phyloP scores from a whole-genome alignment of 208 protist species.

The Leptomonas seymouri region DNA sequence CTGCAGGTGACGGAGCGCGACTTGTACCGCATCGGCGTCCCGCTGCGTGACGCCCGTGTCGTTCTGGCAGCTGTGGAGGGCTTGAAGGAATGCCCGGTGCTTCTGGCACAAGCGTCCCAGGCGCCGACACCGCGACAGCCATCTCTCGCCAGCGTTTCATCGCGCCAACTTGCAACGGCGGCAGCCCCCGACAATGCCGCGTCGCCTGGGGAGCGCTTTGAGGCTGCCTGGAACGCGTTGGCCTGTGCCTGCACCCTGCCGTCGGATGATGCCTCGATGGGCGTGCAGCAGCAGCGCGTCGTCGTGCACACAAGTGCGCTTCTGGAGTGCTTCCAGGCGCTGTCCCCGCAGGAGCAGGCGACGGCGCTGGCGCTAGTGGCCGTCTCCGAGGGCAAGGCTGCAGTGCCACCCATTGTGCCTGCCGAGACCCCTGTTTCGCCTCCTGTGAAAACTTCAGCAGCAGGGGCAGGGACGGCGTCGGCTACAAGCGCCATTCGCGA shows the following conservation, averaged over 20 bases:
- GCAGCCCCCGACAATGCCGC: neutral
- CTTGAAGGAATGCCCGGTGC: constrained; percentile 24
- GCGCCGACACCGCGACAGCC: constrained; percentile 4
- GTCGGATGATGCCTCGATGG: constrained; percentile 9
- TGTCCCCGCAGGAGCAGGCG: constrained; percentile 40
- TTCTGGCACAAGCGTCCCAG: constrained; percentile 13
- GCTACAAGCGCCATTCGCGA: neutral
- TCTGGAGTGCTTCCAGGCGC: constrained; percentile 50
- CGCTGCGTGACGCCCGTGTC: constrained; percentile 42
- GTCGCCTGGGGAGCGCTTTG: constrained; percentile 22
- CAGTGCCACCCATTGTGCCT: neutral
- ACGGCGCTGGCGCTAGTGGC: constrained; percentile 48
- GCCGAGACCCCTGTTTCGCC: no score
- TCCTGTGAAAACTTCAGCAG: no score
- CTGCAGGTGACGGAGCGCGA: constrained; percentile 39
- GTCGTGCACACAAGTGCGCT: constrained; percentile 44
- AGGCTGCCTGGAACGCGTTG: constrained; percentile 25
- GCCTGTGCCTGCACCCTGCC: constrained; percentile 20
- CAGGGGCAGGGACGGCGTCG: neutral
- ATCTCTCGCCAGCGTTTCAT: constrained; percentile 11
- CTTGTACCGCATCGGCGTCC: constrained; percentile 47
- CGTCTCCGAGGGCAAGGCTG: constrained; percentile 8
- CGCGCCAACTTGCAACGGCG: neutral
- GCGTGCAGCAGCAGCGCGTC: constrained; percentile 32
- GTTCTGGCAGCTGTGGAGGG: constrained; percentile 44